phyloP scores from a whole-genome alignment of 2,329 filamentous ascomycete genomes.

The Orbilia quercus region DNA sequence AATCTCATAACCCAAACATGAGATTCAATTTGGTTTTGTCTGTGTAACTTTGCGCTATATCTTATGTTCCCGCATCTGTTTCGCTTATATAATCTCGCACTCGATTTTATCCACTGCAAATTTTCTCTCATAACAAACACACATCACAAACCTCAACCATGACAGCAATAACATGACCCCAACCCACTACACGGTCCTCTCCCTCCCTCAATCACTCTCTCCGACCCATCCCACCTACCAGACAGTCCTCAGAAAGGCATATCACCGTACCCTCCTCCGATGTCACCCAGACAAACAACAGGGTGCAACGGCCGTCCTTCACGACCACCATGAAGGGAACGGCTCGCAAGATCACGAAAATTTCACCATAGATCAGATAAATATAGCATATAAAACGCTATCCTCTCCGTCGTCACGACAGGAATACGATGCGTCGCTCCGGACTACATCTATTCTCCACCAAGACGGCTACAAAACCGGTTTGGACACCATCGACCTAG shows the following conservation, averaged over 20 bases:
- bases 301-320: background rate
- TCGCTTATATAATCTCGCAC: no score
- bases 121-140: constrained; percentile 14
- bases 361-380: constrained; percentile 74
- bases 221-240: constrained; percentile 63
- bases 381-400: constrained; percentile 70
- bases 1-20: no score
- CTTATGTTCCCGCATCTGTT: no score
- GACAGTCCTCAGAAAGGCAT: constrained; percentile 71
- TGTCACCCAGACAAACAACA: constrained; percentile 73
- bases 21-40: no score
- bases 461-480: constrained; percentile 68
- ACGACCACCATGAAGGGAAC: constrained; percentile 56
- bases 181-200: constrained; percentile 73
- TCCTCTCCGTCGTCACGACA: constrained; percentile 67
- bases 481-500: constrained; percentile 73
- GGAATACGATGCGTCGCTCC: constrained; percentile 69
- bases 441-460: constrained; percentile 25
- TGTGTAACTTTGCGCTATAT: no score
- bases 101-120: constrained; percentile 1
- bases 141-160: constrained; percentile 38
- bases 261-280: constrained; percentile 73
- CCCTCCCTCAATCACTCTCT: constrained; percentile 67
- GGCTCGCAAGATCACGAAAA: constrained; percentile 27
- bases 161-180: constrained; percentile 59